A percentile compares a stretch with the other conserved stretches of the same genome.
Conservation (phyloP, 2,329 filamentous ascomycete genomes). For the Tolypocladium guangdongense region DNA sequence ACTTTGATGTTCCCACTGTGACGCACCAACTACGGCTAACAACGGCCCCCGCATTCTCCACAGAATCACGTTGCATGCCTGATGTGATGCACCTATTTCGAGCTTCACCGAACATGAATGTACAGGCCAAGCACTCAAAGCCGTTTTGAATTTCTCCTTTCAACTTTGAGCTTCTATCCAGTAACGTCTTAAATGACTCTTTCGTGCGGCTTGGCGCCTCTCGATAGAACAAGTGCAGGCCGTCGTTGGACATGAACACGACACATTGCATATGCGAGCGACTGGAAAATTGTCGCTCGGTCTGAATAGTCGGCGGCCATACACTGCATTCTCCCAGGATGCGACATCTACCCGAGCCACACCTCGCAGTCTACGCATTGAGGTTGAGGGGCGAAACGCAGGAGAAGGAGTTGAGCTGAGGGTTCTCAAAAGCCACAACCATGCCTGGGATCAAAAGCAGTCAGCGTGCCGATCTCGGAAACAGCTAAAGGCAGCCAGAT, state of each 20-base stretch:
- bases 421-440: slow-evolving; percentile 7
- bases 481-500: too few relatives aligned
- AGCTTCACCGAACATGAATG: not conserved
- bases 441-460: not conserved
- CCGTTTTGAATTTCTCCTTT: too few relatives aligned
- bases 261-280: too few relatives aligned
- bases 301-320: too few relatives aligned
- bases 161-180: not conserved
- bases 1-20: not conserved
- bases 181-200: not conserved
- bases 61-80: too few relatives aligned
- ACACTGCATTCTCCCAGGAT: too few relatives aligned
- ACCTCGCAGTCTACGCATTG: not conserved
- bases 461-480: not conserved
- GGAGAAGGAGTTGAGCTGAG: slow-evolving; percentile 9
- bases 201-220: not conserved
- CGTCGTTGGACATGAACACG: too few relatives aligned
- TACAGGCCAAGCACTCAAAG: not conserved
- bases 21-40: not conserved
- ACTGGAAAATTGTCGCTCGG: too few relatives aligned
- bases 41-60: not conserved
- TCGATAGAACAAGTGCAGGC: too few relatives aligned
- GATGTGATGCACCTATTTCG: not conserved
- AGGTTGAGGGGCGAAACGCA: slow-evolving; percentile 8
- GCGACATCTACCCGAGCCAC: too few relatives aligned